These are phyloP conservation scores for Backusella psychrophila DNA, from an alignment of 192 early-diverging fungal genomes.

Conservation along the genomic window DNA sequence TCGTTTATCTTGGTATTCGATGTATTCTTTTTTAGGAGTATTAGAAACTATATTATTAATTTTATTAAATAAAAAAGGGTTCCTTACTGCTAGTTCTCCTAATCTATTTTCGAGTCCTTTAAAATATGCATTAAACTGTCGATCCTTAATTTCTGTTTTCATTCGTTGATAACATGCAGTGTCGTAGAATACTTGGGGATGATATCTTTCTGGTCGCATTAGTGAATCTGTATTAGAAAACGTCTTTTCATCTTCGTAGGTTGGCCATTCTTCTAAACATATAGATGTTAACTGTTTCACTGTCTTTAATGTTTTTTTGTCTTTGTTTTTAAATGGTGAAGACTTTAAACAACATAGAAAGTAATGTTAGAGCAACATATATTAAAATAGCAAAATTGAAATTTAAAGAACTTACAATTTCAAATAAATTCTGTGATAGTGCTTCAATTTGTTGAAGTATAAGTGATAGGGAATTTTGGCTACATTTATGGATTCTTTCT, in stretches of 20 bases:
- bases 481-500: not conserved
- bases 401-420: not conserved
- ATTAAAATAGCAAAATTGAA: not conserved
- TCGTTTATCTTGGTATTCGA: not conserved
- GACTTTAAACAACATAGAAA: not conserved
- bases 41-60: not conserved
- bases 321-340: conserved; percentile 7
- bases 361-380: not conserved
- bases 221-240: not conserved
- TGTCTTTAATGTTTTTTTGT: not conserved
- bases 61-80: not conserved
- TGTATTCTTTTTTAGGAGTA: conserved; percentile 1
- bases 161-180: not conserved
- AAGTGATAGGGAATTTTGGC: not conserved
- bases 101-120: not conserved
- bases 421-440: not conserved
- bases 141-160: conserved; percentile 10
- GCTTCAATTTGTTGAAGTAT: not conserved
- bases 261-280: not conserved
- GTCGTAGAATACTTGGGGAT: not conserved
- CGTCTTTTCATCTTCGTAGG: not conserved
- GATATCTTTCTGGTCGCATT: not conserved
- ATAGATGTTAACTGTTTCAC: not conserved
- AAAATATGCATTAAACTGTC: not conserved
- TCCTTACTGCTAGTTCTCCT: not conserved